These are phyloP conservation scores for Phytophthora lateralis DNA, from an alignment of 352 stramenopile species.

Conservation along the genomic window DNA sequence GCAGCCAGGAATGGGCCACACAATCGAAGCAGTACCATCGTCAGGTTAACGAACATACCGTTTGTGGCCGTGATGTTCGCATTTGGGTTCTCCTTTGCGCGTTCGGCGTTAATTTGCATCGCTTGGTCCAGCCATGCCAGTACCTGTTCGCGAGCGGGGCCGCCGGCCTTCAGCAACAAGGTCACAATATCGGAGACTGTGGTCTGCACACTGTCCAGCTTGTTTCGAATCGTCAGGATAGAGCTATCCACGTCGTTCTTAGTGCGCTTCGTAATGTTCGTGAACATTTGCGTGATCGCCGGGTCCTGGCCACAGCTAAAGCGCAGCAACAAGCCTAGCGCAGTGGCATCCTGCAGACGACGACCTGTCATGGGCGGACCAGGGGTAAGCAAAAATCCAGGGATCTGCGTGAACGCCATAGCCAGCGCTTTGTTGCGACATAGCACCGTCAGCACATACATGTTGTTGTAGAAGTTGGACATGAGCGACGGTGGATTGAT, in stretches of 20 bases:
- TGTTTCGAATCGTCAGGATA: constrained; percentile 62
- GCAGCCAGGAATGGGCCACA: constrained; percentile 85
- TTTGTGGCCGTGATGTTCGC: constrained; percentile 63
- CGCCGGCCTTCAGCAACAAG: constrained; percentile 68
- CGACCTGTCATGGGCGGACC: constrained; percentile 63
- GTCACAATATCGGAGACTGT: constrained; percentile 69
- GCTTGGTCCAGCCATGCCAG: constrained; percentile 79
- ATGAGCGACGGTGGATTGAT: constrained; percentile 81
- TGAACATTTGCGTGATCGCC: constrained; percentile 80
- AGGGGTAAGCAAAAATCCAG: constrained; percentile 71
- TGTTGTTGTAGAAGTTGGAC: constrained; percentile 78
- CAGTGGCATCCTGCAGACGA: constrained; percentile 78
- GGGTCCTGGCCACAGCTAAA: constrained; percentile 79
- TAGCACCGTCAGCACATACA: constrained; percentile 65
- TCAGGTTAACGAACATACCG: constrained; percentile 84
- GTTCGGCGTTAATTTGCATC: constrained; percentile 72
- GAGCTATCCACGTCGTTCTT: constrained; percentile 82
- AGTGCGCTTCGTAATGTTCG: constrained; percentile 85
- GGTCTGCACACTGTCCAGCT: constrained; percentile 73
- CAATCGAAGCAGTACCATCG: constrained; percentile 74
- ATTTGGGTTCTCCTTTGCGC: constrained; percentile 83
- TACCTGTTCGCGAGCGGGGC: constrained; percentile 59
- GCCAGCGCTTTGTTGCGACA: constrained; percentile 75
- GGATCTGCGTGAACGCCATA: constrained; percentile 64
- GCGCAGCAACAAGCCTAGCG: constrained; percentile 74